Percentiles rank a stretch among this genome's conserved stretches.
Evolutionary conservation across 352 stramenopile genomes (phyloP).

Genomic region (Phytopythium oedochilum): DNA sequence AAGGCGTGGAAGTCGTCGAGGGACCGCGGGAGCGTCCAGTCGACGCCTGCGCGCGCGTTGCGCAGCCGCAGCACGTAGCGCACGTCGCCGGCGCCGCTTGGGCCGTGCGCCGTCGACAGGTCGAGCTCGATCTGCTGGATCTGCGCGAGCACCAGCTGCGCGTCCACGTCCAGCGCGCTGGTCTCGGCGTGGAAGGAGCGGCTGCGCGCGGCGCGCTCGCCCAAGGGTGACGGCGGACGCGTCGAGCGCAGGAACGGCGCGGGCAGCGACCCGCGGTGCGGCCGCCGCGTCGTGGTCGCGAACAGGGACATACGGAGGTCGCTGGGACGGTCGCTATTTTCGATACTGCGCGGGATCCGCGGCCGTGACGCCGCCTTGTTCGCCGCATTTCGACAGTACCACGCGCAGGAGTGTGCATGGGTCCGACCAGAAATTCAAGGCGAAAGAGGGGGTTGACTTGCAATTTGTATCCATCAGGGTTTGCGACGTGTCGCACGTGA

Average conservation of each 20-base stretch:
- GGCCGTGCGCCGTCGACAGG: constrained; percentile 2
- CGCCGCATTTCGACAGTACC: too few relatives aligned
- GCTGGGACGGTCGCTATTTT: too few relatives aligned
- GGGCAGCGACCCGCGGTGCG: constrained; percentile 3
- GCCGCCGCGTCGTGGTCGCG: not conserved
- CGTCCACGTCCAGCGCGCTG: constrained; percentile 8
- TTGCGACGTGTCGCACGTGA: too few relatives aligned
- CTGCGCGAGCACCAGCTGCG: constrained; percentile 13
- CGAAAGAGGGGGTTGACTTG: too few relatives aligned
- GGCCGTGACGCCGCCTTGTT: too few relatives aligned
- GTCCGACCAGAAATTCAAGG: too few relatives aligned
- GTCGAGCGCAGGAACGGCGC: not conserved
- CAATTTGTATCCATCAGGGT: too few relatives aligned
- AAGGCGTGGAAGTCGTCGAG: constrained; percentile 41
- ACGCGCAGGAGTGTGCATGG: too few relatives aligned
- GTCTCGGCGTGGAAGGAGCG: constrained; percentile 9
- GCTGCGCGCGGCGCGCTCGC: not conserved
- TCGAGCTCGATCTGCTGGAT: constrained; percentile 14
- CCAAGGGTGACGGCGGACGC: not conserved
- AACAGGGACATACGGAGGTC: not conserved
- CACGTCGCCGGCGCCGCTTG: constrained; percentile 16
- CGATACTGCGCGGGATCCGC: too few relatives aligned
- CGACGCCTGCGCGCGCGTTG: constrained; percentile 19
- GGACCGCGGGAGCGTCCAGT: constrained; percentile 23
- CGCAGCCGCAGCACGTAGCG: constrained; percentile 32